Conservation (phyloP, 768 basidiomycete genomes). For the Suillus bovinus region DNA sequence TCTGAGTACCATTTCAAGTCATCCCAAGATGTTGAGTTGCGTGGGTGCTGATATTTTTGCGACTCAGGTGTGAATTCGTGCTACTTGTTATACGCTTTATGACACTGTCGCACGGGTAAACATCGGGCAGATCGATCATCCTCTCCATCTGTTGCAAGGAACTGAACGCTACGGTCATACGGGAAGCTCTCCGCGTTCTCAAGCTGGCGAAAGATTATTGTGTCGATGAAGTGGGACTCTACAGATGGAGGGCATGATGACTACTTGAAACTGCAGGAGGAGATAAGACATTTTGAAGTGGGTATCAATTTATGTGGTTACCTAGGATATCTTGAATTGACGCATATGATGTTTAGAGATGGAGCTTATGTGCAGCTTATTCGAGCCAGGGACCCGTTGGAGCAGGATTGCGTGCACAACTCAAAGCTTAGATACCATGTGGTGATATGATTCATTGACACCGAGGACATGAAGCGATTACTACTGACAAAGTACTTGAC, state of each 20-base stretch:
- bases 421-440: conserved; percentile 59
- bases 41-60: conserved; percentile 95
- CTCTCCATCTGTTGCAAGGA: conserved; percentile 92
- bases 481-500: conserved; percentile 21
- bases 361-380: no score
- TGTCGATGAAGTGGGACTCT: conserved; percentile 99
- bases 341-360: conserved; percentile 53
- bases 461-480: not conserved
- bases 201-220: conserved; percentile 96
- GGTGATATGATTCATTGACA: conserved; percentile 1
- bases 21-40: conserved; percentile 99
- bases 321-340: conserved; percentile 11
- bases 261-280: conserved; percentile 85
- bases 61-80: not conserved
- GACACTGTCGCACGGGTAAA: conserved; percentile 94
- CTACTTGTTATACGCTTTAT: conserved; percentile 55
- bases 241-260: conserved; percentile 89
- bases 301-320: conserved; percentile 34
- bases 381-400: conserved; percentile 79
- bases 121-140: conserved; percentile 97
- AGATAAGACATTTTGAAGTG: conserved; percentile 88
- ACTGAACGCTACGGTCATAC: conserved; percentile 79
- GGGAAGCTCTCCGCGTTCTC: conserved; percentile 98
- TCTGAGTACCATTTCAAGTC: conserved; percentile 97
- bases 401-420: conserved; percentile 83